These are phyloP conservation scores for Neovahlkampfia damariscottae DNA, from an alignment of 78 protist genomes.

Conservation along the genomic window DNA sequence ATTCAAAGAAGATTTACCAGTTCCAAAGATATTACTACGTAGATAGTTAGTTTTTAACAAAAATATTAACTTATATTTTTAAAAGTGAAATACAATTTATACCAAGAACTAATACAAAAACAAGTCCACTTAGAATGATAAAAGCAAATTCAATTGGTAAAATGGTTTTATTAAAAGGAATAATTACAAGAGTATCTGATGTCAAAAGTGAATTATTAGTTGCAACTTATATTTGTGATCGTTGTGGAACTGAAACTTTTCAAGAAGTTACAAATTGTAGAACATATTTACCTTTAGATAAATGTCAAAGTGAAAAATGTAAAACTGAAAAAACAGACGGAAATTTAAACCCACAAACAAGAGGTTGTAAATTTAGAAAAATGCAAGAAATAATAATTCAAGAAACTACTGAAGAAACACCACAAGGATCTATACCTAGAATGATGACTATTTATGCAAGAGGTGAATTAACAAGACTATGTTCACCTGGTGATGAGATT, in stretches of 20 bases:
- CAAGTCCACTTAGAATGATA: background rate
- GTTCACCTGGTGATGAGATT: conserved; percentile 83
- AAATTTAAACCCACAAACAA: conserved; percentile 52
- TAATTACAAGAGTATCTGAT: conserved; percentile 83
- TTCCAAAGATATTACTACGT: background rate
- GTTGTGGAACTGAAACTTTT: conserved; percentile 76
- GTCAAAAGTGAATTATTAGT: conserved; percentile 80
- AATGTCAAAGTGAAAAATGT: conserved; percentile 25
- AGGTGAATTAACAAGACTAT: conserved; percentile 77
- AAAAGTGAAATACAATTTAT: background rate
- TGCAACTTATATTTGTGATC: conserved; percentile 92
- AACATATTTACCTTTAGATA: conserved; percentile 30
- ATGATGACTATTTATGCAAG: conserved; percentile 55
- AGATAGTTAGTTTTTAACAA: too few species aligned
- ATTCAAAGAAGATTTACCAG: background rate
- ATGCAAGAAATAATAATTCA: conserved; percentile 94
- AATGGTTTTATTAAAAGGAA: conserved; percentile 34
- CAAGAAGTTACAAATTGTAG: conserved; percentile 66
- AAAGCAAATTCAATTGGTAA: background rate
- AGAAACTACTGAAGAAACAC: conserved; percentile 87
- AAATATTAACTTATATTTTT: background rate
- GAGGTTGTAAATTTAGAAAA: conserved; percentile 91
- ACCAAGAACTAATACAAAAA: background rate
- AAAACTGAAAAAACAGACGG: conserved; percentile 31
- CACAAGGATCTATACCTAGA: conserved; percentile 97